Base-by-base conservation (phyloP, 164 flowering plant species). In the Macadamia integrifolia region DNA sequence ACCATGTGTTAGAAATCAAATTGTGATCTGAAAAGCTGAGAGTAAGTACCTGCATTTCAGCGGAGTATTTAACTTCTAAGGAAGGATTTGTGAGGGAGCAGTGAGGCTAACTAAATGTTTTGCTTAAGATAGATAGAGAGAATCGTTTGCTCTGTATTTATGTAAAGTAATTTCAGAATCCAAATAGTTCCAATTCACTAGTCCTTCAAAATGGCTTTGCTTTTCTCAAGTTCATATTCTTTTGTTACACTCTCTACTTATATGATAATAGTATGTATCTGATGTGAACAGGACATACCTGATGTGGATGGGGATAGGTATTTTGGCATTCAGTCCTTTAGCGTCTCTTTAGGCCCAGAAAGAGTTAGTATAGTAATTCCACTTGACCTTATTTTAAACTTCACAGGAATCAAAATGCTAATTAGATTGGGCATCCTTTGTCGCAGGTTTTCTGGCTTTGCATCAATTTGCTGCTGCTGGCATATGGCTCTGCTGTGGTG, bases 391-490 rank as follows among this genome's bases (percentile, higher is more conserved):
- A 13, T 14, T 23, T 28, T 42, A 57, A 3, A 7, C 28, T n/a
- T 40, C 18, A 23, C 23, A 3, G n/a, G 18, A n/a, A 23, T 29
- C 7, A 44, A 43, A 13, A 29, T 14, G 50, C 55, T 50, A 29
- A 11, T 40, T 10, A 40, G 56, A 44, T 48, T 4, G 48, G 50
- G 17, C 32, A 49, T 43, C n/a, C 10, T 30, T 14, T 56, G 62
- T 10, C 32, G 3, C 72, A 85, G 86, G 83, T 86, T 8, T 86
- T 82, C 42, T 82, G 89, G 89, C 72, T 82, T 44, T 86, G 87
- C 69, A 78, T 83, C 48, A 60, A 53, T 29, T 46, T 84, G 69
- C 68, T 86, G 60, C 61, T 75, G 65, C 66, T 73, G 49, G 89
- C 83, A 18, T 86, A 86, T 75, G 83, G 71, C 53, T 71, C 76